Evolutionary conservation across 1,284 basidiomycete genomes (phyloP).

Genomic region (Rhodotorula sp.): DNA sequence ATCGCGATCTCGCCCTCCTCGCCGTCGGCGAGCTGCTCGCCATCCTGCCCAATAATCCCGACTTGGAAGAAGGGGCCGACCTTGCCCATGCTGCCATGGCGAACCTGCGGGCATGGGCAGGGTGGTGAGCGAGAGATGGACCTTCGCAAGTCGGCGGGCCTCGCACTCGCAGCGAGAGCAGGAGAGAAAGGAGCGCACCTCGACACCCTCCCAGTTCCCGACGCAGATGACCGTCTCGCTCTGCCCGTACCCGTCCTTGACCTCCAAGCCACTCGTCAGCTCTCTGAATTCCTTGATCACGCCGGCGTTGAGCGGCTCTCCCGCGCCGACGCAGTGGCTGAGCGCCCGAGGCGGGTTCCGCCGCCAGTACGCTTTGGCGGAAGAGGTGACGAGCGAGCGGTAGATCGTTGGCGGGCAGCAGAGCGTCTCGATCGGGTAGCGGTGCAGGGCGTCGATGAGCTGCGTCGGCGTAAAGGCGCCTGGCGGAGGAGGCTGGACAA

Average conservation of each 20-base stretch:
- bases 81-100: conserved; percentile 39
- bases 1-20: conserved; percentile 39
- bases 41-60: conserved; percentile 29
- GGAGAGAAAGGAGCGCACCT: not conserved
- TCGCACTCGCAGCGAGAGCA: not conserved
- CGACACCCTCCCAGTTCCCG: conserved; percentile 29
- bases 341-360: conserved; percentile 18
- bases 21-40: conserved; percentile 19
- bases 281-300: conserved; percentile 34
- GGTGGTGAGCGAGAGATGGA: not conserved
- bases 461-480: conserved; percentile 23
- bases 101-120: conserved; percentile 1
- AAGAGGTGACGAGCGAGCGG: conserved; percentile 26
- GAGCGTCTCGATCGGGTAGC: conserved; percentile 34
- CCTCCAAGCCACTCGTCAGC: conserved; percentile 18
- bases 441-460: conserved; percentile 34
- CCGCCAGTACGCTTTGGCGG: conserved; percentile 9
- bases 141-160: not conserved
- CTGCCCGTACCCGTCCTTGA: conserved; percentile 39
- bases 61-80: conserved; percentile 30
- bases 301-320: conserved; percentile 39
- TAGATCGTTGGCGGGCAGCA: conserved; percentile 42
- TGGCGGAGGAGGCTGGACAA: conserved; percentile 41
- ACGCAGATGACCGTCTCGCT: conserved; percentile 33
- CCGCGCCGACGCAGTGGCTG: conserved; percentile 34